Base-by-base conservation (phyloP, 2,329 filamentous ascomycete species). In the Chaetomium olivaceum region DNA sequence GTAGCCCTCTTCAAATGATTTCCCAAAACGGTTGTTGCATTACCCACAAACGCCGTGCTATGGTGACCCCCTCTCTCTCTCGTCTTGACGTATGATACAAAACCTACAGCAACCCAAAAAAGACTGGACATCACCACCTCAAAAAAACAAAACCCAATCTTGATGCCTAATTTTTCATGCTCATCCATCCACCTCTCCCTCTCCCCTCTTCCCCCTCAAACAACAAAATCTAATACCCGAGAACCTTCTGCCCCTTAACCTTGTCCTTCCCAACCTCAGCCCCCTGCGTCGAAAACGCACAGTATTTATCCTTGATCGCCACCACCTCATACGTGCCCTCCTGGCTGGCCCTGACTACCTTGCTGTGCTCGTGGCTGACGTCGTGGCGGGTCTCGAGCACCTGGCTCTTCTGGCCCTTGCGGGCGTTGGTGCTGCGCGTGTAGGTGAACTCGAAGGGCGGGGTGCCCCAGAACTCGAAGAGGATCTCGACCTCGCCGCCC, bases 361-460 rank as follows among this genome's bases (percentile, higher is more conserved):
- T 93, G 73, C 81, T 89, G 76, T 92, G 86, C 73, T 96, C 92
- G 68, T 93, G 87, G 58, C 91, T 94, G 21, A 91, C 83, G 72
- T 97, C 93, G 71, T 95, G 93, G 71, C 91, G 87, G 70, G 96
- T 97, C 80, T 99, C 96, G 21, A 99, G 83, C 39, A 99, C 86
- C 72, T 89, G 84, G 46, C 89, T 87, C 74, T 88, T 91, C 77
- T 92, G 91, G 1, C 90, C 90, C 80, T 89, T 92, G 62, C 75
- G 72, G n/a, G 88, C 89, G 75, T 97, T 97, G 54, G 92, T 92
- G 77, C 90, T 95, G 68, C 95, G 86, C 23, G 93, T 98, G 77
- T 96, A 98, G 64, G 94, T 97, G 76, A 98, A 99, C 78, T 98
- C 95, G 74, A 99, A 99, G 1, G 95, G 95, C 68, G 95, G 93